Evolutionary conservation across 441 rosid genomes (phyloP).

Genomic region (Manihot esculenta): DNA sequence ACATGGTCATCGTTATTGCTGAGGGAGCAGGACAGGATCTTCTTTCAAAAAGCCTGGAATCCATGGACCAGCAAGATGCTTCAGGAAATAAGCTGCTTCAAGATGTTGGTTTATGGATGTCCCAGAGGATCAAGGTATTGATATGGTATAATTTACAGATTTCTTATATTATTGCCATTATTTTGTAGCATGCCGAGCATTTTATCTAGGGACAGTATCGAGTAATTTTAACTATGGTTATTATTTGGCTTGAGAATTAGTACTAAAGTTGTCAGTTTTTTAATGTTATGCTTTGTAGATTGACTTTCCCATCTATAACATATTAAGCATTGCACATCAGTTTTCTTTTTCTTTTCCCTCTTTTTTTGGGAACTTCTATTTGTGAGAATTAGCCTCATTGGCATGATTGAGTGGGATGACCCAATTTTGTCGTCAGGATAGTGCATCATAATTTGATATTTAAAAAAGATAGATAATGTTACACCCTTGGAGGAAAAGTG

Average conservation of each 20-base stretch:
- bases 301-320: neutral
- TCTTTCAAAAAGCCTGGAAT: conserved; percentile 41
- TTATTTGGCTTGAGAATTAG: neutral
- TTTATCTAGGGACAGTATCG: neutral
- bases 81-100: conserved; percentile 75
- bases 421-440: neutral
- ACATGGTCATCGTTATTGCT: conserved; percentile 80
- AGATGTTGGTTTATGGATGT: conserved; percentile 73
- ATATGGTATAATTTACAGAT: neutral
- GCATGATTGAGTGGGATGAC: neutral
- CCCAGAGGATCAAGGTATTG: conserved; percentile 58
- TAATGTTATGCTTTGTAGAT: neutral
- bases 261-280: neutral
- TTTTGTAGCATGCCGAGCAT: neutral
- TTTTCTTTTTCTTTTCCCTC: too few species aligned
- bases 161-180: neutral
- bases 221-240: neutral
- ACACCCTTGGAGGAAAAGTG: neutral
- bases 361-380: neutral
- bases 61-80: conserved; percentile 57
- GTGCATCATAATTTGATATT: neutral
- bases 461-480: neutral
- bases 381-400: neutral
- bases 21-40: conserved; percentile 90
- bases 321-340: neutral